These are phyloP conservation scores for Diaporthe sp. DNA, from an alignment of 2,329 filamentous ascomycete species.

Conservation along the genomic window DNA sequence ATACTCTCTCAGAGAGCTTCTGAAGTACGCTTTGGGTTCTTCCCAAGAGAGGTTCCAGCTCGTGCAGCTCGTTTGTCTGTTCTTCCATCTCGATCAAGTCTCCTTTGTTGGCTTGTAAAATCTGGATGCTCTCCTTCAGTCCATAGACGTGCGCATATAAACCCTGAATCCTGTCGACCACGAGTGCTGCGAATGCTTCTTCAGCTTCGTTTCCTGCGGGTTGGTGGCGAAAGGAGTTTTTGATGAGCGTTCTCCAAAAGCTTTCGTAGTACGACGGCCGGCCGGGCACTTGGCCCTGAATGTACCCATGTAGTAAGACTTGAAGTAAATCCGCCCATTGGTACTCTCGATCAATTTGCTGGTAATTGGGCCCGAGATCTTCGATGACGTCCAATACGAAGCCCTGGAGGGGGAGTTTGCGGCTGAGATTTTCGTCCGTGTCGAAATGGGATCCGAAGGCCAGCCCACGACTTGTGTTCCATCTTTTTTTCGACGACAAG, in stretches of 20 bases:
- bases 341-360: not conserved
- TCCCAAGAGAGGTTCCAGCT: not conserved
- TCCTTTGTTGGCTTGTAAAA: not conserved
- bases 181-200: conserved; percentile 1
- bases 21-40: not conserved
- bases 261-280: not conserved
- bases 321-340: not conserved
- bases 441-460: not conserved
- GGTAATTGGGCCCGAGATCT: not conserved
- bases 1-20: not conserved
- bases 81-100: not conserved
- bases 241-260: conserved; percentile 10
- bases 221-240: not conserved
- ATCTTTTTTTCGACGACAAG: not conserved
- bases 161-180: not conserved
- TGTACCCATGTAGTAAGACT: not conserved
- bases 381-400: not conserved
- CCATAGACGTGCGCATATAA: not conserved
- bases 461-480: conserved; percentile 1
- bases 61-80: not conserved
- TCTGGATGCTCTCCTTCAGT: conserved; percentile 7
- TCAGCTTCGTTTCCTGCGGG: not conserved
- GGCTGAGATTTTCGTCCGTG: not conserved
- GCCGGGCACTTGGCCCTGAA: not conserved
- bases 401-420: not conserved